Conservation (phyloP, 1,284 basidiomycete species). For the Nidula niveotomentosa region DNA sequence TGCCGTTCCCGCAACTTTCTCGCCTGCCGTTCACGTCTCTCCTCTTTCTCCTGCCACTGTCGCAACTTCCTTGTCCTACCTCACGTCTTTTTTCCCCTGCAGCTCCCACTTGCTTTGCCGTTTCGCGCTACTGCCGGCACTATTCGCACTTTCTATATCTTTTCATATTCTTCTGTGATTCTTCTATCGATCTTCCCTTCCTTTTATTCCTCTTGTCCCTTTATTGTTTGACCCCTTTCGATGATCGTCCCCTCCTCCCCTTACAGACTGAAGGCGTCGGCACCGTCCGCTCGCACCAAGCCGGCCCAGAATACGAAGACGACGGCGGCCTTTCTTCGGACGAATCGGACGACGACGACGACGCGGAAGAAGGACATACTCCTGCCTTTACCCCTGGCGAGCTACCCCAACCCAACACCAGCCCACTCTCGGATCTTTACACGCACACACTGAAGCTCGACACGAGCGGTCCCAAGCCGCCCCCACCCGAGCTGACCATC, state of each 20-base stretch:
- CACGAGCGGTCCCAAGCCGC: too few species aligned
- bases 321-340: conserved; percentile 69
- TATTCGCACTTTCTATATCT: not conserved
- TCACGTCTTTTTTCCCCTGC: too few species aligned
- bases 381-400: conserved; percentile 5
- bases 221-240: not conserved
- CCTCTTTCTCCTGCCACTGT: too few species aligned
- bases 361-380: conserved; percentile 12
- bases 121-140: not conserved
- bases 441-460: conserved; percentile 3
- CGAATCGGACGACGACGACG: conserved; percentile 23
- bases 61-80: too few species aligned
- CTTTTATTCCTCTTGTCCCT: conserved; percentile 1
- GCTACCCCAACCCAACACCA: conserved; percentile 7
- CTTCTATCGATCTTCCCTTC: conserved; percentile 1
- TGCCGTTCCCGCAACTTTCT: too few species aligned
- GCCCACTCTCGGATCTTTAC: conserved; percentile 10
- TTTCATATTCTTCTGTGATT: not conserved
- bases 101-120: too few species aligned
- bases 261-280: conserved; percentile 85
- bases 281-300: conserved; percentile 72
- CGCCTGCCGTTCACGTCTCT: too few species aligned
- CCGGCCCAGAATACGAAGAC: conserved; percentile 63
- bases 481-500: conserved; percentile 14
- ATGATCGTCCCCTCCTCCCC: conserved; percentile 1